phyloP scores from a whole-genome alignment of 2,329 filamentous ascomycete species.

The Zarea fungicola region DNA sequence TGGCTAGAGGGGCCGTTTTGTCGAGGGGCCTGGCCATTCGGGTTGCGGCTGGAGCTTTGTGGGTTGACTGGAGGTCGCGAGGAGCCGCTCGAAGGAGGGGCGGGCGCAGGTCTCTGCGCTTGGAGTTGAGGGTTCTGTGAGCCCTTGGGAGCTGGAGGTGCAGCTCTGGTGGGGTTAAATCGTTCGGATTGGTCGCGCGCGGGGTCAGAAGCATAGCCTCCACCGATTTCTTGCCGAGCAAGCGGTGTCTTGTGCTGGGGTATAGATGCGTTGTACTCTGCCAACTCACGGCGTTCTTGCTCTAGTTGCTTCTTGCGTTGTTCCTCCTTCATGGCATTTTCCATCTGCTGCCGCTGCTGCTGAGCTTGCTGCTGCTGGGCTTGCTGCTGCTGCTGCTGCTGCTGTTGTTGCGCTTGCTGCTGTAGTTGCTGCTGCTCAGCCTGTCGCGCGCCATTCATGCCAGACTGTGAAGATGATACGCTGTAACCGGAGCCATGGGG shows the following conservation, averaged over 20 bases:
- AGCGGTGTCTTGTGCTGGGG: slow-evolving; percentile 75
- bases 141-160: slow-evolving; percentile 70
- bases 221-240: slow-evolving; percentile 86
- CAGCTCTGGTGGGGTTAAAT: slow-evolving; percentile 80
- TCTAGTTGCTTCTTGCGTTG: slow-evolving; percentile 52
- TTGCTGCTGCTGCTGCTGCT: slow-evolving; percentile 33
- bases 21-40: slow-evolving; percentile 38
- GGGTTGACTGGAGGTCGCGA: slow-evolving; percentile 42
- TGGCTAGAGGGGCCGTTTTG: slow-evolving; percentile 41
- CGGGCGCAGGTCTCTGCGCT: slow-evolving; percentile 79
- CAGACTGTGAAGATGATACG: slow-evolving; percentile 32
- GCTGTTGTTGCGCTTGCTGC: slow-evolving; percentile 32
- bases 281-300: slow-evolving; percentile 70
- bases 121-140: slow-evolving; percentile 52
- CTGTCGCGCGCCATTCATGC: slow-evolving; percentile 36
- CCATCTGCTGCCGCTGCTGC: slow-evolving; percentile 53
- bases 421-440: slow-evolving; percentile 42
- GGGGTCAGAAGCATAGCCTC: slow-evolving; percentile 24
- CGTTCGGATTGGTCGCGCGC: slow-evolving; percentile 49
- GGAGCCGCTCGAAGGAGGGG: slow-evolving; percentile 48
- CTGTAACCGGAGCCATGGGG: slow-evolving; percentile 42
- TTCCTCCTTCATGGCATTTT: slow-evolving; percentile 48
- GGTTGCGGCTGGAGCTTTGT: slow-evolving; percentile 47
- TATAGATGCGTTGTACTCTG: slow-evolving; percentile 84
- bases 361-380: slow-evolving; percentile 48